Percentiles rank a stretch among this genome's conserved stretches.
These are phyloP conservation scores for Alnus rubra DNA, from an alignment of 306 rosid genomes.

Conservation along the genomic window DNA sequence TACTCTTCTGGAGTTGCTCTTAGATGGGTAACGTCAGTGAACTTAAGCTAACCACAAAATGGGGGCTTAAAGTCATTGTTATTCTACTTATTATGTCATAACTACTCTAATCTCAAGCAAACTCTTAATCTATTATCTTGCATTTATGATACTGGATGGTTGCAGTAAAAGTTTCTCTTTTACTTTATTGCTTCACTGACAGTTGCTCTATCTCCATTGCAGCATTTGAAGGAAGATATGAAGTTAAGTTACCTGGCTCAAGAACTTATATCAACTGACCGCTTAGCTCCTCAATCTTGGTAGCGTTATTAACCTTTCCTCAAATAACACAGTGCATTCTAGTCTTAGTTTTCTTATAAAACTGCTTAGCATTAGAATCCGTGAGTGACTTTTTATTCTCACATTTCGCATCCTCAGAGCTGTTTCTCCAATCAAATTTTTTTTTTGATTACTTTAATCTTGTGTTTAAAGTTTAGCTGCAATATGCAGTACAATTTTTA, in stretches of 20 bases:
- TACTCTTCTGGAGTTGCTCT: no score
- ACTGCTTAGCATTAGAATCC: background rate
- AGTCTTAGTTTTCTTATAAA: background rate
- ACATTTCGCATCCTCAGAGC: background rate
- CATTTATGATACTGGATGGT: conserved; percentile 2
- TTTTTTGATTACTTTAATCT: background rate
- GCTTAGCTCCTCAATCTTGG: conserved; percentile 97
- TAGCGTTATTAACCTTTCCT: conserved; percentile 37
- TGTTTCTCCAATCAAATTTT: background rate
- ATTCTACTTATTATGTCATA: background rate
- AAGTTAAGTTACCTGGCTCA: conserved; percentile 92
- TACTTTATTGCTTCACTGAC: conserved; percentile 29
- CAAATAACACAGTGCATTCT: background rate
- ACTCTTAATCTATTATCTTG: background rate
- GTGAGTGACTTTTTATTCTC: background rate
- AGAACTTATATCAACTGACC: conserved; percentile 86
- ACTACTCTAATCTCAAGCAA: background rate
- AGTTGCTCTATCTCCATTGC: conserved; percentile 40
- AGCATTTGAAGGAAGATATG: conserved; percentile 99
- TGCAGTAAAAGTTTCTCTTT: conserved; percentile 12
- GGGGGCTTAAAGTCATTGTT: background rate
- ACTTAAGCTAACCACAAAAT: conserved; percentile 1
- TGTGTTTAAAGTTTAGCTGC: background rate
- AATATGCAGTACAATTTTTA: background rate
- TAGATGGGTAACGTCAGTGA: conserved; percentile 4